Evolutionary conservation across 202 grass and related monocot species (phyloP).

Genomic region (Musa balbisiana): DNA sequence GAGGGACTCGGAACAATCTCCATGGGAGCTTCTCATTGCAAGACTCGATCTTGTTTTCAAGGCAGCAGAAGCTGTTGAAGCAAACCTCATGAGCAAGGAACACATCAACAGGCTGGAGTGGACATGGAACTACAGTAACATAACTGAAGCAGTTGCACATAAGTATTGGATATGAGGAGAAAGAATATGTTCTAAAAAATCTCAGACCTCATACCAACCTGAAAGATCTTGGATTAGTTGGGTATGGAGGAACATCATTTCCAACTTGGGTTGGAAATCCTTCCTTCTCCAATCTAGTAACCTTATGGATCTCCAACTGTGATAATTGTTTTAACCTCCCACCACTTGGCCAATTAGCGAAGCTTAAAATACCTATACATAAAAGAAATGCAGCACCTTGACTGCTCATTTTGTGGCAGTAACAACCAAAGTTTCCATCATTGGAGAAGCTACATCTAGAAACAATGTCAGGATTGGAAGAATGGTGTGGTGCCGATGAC

Average conservation of each 20-base stretch:
- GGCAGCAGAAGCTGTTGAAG: conserved; percentile 24
- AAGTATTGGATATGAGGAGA: neutral
- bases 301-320: conserved; percentile 22
- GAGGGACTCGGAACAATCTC: conserved; percentile 21
- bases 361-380: conserved; percentile 22
- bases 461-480: too few relatives aligned
- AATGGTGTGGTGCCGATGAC: too few relatives aligned
- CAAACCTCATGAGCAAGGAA: conserved; percentile 24
- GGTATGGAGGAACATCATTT: conserved; percentile 6
- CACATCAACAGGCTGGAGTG: conserved; percentile 33
- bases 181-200: conserved; percentile 11
- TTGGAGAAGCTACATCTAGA: conserved; percentile 26
- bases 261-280: conserved; percentile 23
- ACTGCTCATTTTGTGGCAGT: conserved; percentile 25
- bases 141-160: neutral
- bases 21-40: conserved; percentile 33
- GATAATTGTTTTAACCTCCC: conserved; percentile 20
- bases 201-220: conserved; percentile 26
- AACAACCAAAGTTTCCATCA: neutral
- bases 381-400: conserved; percentile 21
- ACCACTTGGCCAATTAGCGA: conserved; percentile 26
- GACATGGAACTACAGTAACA: conserved; percentile 10
- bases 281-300: conserved; percentile 6
- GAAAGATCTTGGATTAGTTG: conserved; percentile 27
- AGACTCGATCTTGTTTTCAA: conserved; percentile 32